Evolutionary conservation across 78 protist species (phyloP).

Genomic region (Acrasis kona): DNA sequence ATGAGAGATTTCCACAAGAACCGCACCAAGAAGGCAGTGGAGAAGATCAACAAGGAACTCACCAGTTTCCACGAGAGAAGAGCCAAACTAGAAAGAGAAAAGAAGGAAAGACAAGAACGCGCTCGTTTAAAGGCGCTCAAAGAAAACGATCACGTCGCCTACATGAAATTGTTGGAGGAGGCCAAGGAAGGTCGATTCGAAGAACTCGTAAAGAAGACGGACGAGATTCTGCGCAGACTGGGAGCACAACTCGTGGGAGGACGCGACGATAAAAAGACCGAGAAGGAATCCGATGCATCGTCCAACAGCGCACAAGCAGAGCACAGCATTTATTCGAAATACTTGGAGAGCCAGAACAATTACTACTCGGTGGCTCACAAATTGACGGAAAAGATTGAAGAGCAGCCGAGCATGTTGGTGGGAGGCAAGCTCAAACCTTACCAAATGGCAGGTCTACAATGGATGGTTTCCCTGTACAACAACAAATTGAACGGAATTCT

Average conservation of each 20-base stretch:
- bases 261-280: neutral
- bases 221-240: neutral
- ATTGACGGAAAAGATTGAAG: neutral
- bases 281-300: too few relatives aligned
- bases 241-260: conserved; percentile 3
- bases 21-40: neutral
- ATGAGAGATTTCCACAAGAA: neutral
- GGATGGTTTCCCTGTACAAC: conserved; percentile 74
- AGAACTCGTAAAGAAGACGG: neutral
- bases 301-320: neutral
- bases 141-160: conserved; percentile 9
- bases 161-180: neutral
- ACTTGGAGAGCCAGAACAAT: neutral
- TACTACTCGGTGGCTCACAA: neutral
- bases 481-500: conserved; percentile 77
- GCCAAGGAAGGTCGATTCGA: neutral
- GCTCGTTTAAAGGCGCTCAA: conserved; percentile 1
- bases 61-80: neutral
- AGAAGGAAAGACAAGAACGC: neutral
- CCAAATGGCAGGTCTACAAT: conserved; percentile 89
- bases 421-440: conserved; percentile 74
- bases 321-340: neutral
- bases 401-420: neutral
- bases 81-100: neutral
- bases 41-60: neutral